Percentiles rank a stretch among this genome's conserved stretches.
phyloP scores from a whole-genome alignment of 2,329 filamentous ascomycete species.

The Penicillium sp. region DNA sequence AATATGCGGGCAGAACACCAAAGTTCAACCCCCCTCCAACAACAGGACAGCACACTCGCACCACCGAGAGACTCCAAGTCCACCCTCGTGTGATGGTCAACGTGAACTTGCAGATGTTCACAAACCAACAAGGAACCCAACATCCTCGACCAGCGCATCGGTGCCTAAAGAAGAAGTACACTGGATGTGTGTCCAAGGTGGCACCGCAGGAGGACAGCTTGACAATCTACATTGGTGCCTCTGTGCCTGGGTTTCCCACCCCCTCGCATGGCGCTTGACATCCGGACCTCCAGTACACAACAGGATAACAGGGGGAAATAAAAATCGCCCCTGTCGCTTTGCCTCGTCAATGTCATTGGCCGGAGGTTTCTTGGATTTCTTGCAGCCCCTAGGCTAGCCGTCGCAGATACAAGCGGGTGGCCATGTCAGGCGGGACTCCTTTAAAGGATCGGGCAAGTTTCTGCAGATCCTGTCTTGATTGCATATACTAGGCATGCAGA shows the following conservation, averaged over 20 bases:
- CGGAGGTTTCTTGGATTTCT: conserved; percentile 36
- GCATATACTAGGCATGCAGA: conserved; percentile 76
- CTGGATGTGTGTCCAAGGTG: conserved; percentile 9
- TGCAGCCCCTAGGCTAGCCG: conserved; percentile 72
- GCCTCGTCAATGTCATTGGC: conserved; percentile 18
- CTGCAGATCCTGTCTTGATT: conserved; percentile 72
- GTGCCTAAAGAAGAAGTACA: conserved; percentile 8
- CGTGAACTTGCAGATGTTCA: background rate
- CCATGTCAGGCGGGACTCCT: conserved; percentile 66
- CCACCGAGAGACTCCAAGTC: background rate
- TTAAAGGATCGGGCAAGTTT: conserved; percentile 55
- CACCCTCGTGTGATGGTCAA: background rate
- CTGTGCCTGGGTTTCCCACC: background rate
- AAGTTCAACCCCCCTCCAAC: background rate
- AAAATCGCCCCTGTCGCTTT: conserved; percentile 1
- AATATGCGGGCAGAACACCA: background rate
- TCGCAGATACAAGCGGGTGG: conserved; percentile 71
- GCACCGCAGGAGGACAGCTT: conserved; percentile 12
- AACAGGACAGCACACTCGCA: background rate
- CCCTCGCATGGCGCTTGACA: conserved; percentile 16
- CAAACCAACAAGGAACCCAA: conserved; percentile 5
- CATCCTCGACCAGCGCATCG: conserved; percentile 1
- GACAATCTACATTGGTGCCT: background rate
- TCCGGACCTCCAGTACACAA: conserved; percentile 1
- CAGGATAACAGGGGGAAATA: too few relatives aligned